phyloP scores from a whole-genome alignment of 176 grass and related monocot genomes.

The Metroxylon sagu region DNA sequence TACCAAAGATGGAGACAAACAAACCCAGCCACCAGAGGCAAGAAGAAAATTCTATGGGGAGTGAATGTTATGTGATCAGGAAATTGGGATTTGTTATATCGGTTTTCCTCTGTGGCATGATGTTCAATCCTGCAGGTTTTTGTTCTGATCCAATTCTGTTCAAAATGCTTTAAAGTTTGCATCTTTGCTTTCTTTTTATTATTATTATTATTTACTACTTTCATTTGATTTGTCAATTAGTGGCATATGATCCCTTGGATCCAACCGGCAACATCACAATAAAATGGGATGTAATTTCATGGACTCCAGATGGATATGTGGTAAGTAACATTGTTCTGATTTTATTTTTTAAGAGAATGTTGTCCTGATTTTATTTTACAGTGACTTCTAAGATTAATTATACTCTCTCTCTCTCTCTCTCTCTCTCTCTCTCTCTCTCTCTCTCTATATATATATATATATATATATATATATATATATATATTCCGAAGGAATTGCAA shows the following conservation, averaged over 20 bases:
- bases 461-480: no score
- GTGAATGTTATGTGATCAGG: not conserved
- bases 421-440: no score
- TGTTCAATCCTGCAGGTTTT: not conserved
- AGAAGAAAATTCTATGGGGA: no score
- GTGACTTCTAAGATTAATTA: no score
- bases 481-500: no score
- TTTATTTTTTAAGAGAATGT: not conserved
- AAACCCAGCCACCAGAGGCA: no score
- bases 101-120: not conserved
- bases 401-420: no score
- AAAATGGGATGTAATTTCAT: slow-evolving; percentile 86
- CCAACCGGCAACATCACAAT: slow-evolving; percentile 82
- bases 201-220: not conserved
- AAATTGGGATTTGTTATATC: not conserved
- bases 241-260: slow-evolving; percentile 71
- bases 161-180: slow-evolving; percentile 1
- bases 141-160: not conserved
- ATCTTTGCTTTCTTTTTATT: slow-evolving; percentile 14
- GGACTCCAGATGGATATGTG: slow-evolving; percentile 97
- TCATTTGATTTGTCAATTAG: slow-evolving; percentile 16
- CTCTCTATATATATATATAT: no score
- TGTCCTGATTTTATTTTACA: no score
- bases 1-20: no score
- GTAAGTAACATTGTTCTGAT: slow-evolving; percentile 31